These are phyloP conservation scores for Eucalyptus globulus DNA, from an alignment of 345 rosid species.

Conservation along the genomic window DNA sequence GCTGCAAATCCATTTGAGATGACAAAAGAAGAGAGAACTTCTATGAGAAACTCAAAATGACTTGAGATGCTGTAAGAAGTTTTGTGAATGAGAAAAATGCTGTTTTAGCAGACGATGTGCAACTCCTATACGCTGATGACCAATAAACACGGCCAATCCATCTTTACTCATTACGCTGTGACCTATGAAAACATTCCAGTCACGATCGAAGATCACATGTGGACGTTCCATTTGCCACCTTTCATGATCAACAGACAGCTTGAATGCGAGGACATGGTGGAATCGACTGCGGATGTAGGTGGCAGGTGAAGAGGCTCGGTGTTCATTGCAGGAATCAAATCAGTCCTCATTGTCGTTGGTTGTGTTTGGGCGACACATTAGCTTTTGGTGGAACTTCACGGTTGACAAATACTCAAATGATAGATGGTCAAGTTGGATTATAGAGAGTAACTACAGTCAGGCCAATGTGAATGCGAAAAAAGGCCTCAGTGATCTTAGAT, in stretches of 20 bases:
- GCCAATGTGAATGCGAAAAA: background rate
- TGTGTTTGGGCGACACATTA: background rate
- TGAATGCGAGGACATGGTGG: background rate
- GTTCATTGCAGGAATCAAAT: background rate
- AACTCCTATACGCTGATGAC: background rate
- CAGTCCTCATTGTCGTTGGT: background rate
- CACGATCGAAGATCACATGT: background rate
- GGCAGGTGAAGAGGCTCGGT: background rate
- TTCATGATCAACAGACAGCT: background rate
- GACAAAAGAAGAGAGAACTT: background rate
- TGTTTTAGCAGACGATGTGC: background rate
- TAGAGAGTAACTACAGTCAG: background rate
- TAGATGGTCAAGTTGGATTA: background rate
- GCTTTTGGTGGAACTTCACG: background rate
- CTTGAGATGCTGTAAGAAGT: background rate
- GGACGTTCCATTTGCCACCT: background rate
- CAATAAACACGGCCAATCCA: background rate
- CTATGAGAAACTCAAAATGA: background rate
- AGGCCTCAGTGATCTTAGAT: background rate
- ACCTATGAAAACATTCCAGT: background rate
- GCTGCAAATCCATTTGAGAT: background rate
- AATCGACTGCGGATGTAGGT: background rate
- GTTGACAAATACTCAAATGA: background rate
- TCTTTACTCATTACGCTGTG: background rate
- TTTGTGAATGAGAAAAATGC: background rate